Percentiles rank a stretch among this genome's conserved stretches.
Conservation (phyloP, 2,329 filamentous ascomycete genomes). For the Magnaporthales sp. region DNA sequence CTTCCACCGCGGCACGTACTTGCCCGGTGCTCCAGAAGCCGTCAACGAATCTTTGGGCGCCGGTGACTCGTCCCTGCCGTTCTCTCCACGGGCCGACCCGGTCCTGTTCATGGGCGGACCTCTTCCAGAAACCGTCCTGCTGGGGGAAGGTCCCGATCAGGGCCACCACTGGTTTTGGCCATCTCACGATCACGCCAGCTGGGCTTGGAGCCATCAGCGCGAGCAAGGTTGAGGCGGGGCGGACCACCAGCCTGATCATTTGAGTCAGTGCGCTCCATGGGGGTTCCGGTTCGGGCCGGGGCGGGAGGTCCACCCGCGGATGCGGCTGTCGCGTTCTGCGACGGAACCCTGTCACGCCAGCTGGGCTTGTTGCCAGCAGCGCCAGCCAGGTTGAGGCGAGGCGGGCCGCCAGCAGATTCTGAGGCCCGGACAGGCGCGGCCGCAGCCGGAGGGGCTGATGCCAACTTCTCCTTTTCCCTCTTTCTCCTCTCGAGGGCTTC, state of each 20-base stretch:
- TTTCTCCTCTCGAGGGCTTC: slow-evolving; percentile 73
- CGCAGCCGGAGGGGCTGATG: slow-evolving; percentile 13
- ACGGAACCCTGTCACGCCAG: slow-evolving; percentile 58
- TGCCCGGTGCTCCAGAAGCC: slow-evolving; percentile 44
- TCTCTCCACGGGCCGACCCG: slow-evolving; percentile 33
- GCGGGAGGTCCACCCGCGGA: slow-evolving; percentile 19
- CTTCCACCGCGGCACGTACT: slow-evolving; percentile 45
- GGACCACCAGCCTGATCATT: slow-evolving; percentile 35
- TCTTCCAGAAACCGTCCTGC: slow-evolving; percentile 25
- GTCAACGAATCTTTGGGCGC: slow-evolving; percentile 38
- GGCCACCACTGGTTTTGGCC: slow-evolving; percentile 27
- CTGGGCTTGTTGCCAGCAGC: slow-evolving; percentile 28
- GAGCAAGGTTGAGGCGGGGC: slow-evolving; percentile 46
- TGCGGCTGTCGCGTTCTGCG: slow-evolving; percentile 22
- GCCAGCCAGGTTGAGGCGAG: slow-evolving; percentile 51
- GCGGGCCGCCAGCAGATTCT: slow-evolving; percentile 44
- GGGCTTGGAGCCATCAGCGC: slow-evolving; percentile 31
- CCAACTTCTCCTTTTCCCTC: slow-evolving; percentile 50
- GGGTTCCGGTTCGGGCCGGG: slow-evolving; percentile 20
- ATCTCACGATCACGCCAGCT: slow-evolving; percentile 55
- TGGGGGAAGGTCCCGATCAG: slow-evolving; percentile 16
- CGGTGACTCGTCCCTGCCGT: slow-evolving; percentile 29
- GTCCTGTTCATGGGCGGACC: slow-evolving; percentile 30
- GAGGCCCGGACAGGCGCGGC: slow-evolving; percentile 22
- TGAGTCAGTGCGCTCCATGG: slow-evolving; percentile 33